These are phyloP conservation scores for Globisporangium cylindrosporum DNA, from an alignment of 352 stramenopile species.

Conservation along the genomic window DNA sequence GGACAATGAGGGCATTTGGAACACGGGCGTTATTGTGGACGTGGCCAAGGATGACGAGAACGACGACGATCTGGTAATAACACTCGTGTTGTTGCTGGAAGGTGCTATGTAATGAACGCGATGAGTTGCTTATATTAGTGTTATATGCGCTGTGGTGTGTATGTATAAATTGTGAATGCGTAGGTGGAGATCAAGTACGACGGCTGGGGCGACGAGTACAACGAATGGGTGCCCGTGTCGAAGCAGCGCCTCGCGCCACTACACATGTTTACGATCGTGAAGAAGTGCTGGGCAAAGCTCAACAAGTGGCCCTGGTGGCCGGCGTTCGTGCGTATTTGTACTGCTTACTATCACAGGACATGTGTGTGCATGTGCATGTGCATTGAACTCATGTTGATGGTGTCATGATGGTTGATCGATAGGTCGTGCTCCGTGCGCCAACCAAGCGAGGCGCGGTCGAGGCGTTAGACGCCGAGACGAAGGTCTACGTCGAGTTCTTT, in stretches of 20 bases:
- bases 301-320: constrained; percentile 85
- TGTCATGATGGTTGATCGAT: background rate
- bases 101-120: too few species aligned
- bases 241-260: constrained; percentile 62
- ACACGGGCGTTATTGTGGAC: constrained; percentile 68
- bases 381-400: background rate
- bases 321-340: constrained; percentile 45
- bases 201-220: constrained; percentile 78
- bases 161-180: background rate
- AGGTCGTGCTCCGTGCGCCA: constrained; percentile 71
- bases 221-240: constrained; percentile 66
- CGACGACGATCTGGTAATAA: constrained; percentile 44
- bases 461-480: constrained; percentile 62
- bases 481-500: constrained; percentile 83
- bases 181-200: constrained; percentile 85
- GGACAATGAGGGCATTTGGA: constrained; percentile 84
- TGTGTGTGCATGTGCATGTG: background rate
- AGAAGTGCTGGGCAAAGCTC: constrained; percentile 86
- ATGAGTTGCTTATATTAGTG: background rate
- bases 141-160: background rate
- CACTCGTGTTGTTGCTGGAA: background rate
- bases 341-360: background rate
- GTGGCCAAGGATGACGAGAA: constrained; percentile 57
- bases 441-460: constrained; percentile 49
- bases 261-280: constrained; percentile 81